Evolutionary conservation across 441 rosid genomes (phyloP).

Genomic region (Codiaeum variegatum): DNA sequence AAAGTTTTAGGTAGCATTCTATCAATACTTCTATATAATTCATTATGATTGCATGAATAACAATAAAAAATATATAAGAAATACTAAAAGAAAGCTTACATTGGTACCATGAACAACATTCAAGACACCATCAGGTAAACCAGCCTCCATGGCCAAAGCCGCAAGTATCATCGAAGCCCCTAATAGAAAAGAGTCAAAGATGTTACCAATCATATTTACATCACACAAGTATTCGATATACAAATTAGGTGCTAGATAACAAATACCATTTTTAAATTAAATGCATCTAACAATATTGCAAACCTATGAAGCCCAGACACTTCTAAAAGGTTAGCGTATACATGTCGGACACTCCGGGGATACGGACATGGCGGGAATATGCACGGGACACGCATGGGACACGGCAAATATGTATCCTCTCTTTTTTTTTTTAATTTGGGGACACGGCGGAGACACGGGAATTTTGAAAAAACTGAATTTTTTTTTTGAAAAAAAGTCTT

Average conservation of each 20-base stretch:
- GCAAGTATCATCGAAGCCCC: constrained; percentile 49
- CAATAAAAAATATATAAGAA: constrained; percentile 5
- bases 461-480: too few species aligned
- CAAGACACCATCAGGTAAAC: constrained; percentile 50
- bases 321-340: too few species aligned
- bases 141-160: constrained; percentile 47
- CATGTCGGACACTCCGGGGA: too few species aligned
- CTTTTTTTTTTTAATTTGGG: too few species aligned
- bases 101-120: constrained; percentile 49
- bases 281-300: background rate
- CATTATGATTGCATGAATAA: constrained; percentile 3
- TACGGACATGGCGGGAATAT: too few species aligned
- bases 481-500: too few species aligned
- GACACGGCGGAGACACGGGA: too few species aligned
- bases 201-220: constrained; percentile 4
- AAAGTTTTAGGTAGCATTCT: background rate
- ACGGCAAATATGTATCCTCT: too few species aligned
- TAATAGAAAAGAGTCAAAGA: constrained; percentile 13
- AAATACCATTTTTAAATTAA: background rate
- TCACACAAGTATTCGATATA: background rate
- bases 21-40: constrained; percentile 3
- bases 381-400: too few species aligned
- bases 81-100: constrained; percentile 23
- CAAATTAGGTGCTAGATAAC: background rate
- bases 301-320: too few species aligned